phyloP scores from a whole-genome alignment of 805 yeast genomes.

The Ogataea neopini region DNA sequence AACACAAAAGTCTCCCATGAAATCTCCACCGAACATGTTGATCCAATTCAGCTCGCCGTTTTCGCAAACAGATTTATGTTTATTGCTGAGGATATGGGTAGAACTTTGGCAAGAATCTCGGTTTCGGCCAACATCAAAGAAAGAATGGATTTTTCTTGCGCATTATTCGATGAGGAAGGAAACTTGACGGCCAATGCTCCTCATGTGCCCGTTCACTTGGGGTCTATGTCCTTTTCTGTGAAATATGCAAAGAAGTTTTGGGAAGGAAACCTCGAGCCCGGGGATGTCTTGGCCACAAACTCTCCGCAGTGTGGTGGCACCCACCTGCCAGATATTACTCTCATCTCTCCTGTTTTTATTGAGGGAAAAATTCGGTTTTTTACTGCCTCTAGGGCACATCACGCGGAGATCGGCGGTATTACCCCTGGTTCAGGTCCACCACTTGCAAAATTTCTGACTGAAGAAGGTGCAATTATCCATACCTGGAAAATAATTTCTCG shows the following conservation, averaged over 20 bases:
- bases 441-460: constrained; percentile 49
- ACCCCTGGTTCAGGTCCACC: constrained; percentile 59
- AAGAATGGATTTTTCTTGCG: constrained; percentile 49
- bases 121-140: constrained; percentile 49
- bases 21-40: constrained; percentile 39
- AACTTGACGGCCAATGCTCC: constrained; percentile 29
- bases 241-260: constrained; percentile 39
- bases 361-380: constrained; percentile 48
- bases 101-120: constrained; percentile 44
- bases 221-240: constrained; percentile 46
- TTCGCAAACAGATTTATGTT: constrained; percentile 49
- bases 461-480: constrained; percentile 57
- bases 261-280: constrained; percentile 40
- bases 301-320: constrained; percentile 47
- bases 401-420: constrained; percentile 61
- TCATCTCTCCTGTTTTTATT: constrained; percentile 54
- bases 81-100: constrained; percentile 50
- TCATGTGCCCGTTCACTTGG: constrained; percentile 47
- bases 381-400: constrained; percentile 61
- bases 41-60: constrained; percentile 45
- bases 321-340: constrained; percentile 52
- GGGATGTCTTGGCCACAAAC: constrained; percentile 45
- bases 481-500: constrained; percentile 51
- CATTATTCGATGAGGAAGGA: constrained; percentile 46
- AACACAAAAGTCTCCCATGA: constrained; percentile 30